Percentiles rank a stretch among this genome's conserved stretches.
Evolutionary conservation across 257 asterid genomes (phyloP).

Genomic region (Salvia miltiorrhiza): DNA sequence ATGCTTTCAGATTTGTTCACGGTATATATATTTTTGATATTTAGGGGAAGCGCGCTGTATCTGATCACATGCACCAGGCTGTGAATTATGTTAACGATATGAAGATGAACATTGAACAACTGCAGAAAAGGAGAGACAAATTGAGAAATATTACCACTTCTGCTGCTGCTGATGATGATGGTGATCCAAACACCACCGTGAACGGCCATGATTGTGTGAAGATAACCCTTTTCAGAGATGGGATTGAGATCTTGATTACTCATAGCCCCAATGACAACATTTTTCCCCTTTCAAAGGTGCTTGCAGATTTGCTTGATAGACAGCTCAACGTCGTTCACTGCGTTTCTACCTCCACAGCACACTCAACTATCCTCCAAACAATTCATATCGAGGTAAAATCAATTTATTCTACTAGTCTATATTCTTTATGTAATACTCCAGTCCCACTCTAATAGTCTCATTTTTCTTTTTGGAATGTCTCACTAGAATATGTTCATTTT

Average conservation of each 20-base stretch:
- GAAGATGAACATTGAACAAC: constrained; percentile 34
- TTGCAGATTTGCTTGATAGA: constrained; percentile 26
- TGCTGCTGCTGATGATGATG: neutral
- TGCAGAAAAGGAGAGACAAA: constrained; percentile 27
- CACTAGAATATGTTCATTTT: too few species aligned
- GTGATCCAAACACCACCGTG: neutral
- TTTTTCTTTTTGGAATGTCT: too few species aligned
- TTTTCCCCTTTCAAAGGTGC: constrained; percentile 34
- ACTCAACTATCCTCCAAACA: constrained; percentile 17
- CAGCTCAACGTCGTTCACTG: too few species aligned
- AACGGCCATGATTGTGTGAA: constrained; percentile 10
- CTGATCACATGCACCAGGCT: constrained; percentile 43
- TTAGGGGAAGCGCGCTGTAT: constrained; percentile 49
- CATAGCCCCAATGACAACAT: neutral
- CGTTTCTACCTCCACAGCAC: constrained; percentile 15
- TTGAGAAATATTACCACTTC: too few species aligned
- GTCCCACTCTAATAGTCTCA: too few species aligned
- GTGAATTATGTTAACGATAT: constrained; percentile 39
- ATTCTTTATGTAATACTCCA: neutral
- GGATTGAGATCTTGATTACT: constrained; percentile 33
- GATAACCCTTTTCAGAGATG: constrained; percentile 16
- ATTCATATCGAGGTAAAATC: constrained; percentile 28
- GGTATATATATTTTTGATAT: too few species aligned
- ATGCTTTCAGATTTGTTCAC: too few species aligned
- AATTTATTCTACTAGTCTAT: too few species aligned